Evolutionary conservation across 2,329 filamentous ascomycete genomes (phyloP).

Genomic region (Fusarium zealandicum): DNA sequence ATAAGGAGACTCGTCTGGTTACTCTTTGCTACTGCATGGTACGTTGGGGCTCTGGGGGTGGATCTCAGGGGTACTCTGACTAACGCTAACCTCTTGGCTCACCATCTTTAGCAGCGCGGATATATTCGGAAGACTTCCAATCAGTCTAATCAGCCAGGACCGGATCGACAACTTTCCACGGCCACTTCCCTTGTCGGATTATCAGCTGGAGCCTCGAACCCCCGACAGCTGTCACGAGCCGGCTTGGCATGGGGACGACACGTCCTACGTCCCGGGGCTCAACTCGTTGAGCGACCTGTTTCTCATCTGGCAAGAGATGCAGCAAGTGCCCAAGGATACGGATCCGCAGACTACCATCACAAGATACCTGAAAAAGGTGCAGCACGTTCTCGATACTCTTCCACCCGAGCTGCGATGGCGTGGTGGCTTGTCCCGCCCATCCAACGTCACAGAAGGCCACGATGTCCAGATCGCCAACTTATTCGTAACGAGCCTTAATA

Average conservation of each 20-base stretch:
- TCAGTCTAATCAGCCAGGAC: too few relatives aligned
- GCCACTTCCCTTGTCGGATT: too few relatives aligned
- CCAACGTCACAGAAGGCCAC: conserved; percentile 44
- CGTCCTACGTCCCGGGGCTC: conserved; percentile 45
- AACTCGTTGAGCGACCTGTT: conserved; percentile 46
- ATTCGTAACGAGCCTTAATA: conserved; percentile 48
- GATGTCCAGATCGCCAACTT: conserved; percentile 49
- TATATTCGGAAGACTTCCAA: too few relatives aligned
- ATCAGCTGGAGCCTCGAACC: conserved; percentile 40
- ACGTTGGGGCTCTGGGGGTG: too few relatives aligned
- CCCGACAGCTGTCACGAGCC: background rate
- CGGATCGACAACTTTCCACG: too few relatives aligned
- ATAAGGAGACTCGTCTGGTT: too few relatives aligned
- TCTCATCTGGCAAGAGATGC: conserved; percentile 44
- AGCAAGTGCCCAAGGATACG: conserved; percentile 14
- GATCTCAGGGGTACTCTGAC: too few relatives aligned
- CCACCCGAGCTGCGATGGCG: conserved; percentile 48
- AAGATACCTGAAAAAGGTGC: conserved; percentile 34
- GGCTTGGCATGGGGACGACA: conserved; percentile 45
- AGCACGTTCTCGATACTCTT: conserved; percentile 43
- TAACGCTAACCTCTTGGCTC: too few relatives aligned
- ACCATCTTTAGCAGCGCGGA: too few relatives aligned
- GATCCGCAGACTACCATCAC: conserved; percentile 18
- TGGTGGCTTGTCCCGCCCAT: conserved; percentile 45
- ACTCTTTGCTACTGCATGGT: too few relatives aligned